Percentiles rank a stretch among this genome's conserved stretches.
Evolutionary conservation across 805 yeast genomes (phyloP).

Genomic region (Ascoidea tarda): DNA sequence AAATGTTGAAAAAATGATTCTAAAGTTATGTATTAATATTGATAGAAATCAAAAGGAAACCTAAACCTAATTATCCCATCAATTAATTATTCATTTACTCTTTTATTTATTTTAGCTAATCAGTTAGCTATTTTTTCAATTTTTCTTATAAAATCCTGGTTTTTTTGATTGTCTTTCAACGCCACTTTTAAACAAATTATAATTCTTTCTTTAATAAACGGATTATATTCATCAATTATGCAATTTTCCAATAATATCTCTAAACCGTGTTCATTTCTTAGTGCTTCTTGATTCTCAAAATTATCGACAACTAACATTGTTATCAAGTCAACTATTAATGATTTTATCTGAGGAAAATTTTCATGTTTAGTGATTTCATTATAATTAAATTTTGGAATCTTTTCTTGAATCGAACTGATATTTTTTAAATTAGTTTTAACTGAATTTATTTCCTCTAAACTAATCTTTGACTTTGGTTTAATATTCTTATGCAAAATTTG

Average conservation of each 20-base stretch:
- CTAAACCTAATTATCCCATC: too few species aligned
- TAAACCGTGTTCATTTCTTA: conserved; percentile 54
- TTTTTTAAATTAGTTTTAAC: conserved; percentile 3
- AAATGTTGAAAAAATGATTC: not conserved
- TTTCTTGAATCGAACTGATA: conserved; percentile 16
- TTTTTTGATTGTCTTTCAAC: conserved; percentile 45
- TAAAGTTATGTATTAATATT: too few species aligned
- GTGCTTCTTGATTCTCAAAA: conserved; percentile 45
- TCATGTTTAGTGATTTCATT: conserved; percentile 13
- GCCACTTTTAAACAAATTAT: conserved; percentile 66
- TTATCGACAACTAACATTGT: conserved; percentile 41
- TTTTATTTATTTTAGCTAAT: too few species aligned
- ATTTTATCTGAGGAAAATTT: conserved; percentile 51
- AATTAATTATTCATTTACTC: too few species aligned
- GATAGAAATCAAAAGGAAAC: too few species aligned
- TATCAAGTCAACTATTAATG: conserved; percentile 51
- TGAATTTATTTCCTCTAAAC: not conserved
- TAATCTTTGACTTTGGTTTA: conserved; percentile 10
- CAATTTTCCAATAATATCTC: conserved; percentile 68
- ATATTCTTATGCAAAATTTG: conserved; percentile 27
- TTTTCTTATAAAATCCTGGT: conserved; percentile 63
- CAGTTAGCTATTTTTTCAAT: conserved; percentile 29
- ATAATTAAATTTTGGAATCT: conserved; percentile 12
- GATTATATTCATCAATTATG: conserved; percentile 78
- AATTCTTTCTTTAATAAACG: conserved; percentile 73